A percentile compares a stretch with the other conserved stretches of the same genome.
phyloP scores from a whole-genome alignment of 257 asterid genomes.

The Primulina eburnea region DNA sequence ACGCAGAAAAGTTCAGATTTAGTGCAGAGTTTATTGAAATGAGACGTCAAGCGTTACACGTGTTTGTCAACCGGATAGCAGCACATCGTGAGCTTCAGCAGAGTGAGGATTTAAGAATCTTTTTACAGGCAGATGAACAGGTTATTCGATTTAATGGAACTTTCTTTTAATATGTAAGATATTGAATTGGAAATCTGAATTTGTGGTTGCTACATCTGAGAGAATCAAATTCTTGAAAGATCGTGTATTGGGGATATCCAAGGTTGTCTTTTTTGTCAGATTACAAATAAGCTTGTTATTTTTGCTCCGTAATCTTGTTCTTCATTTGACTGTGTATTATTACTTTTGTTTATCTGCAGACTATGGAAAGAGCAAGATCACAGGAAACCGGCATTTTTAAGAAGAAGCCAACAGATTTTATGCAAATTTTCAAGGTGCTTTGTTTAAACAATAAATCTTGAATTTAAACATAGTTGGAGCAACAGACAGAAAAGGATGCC shows the following conservation, averaged over 20 bases:
- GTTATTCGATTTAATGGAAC: constrained; percentile 35
- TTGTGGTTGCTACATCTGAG: constrained; percentile 22
- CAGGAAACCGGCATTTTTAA: constrained; percentile 56
- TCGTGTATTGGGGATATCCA: constrained; percentile 1
- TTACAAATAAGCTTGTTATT: neutral
- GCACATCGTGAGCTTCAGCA: constrained; percentile 79
- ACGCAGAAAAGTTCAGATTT: constrained; percentile 83
- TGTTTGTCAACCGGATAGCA: constrained; percentile 86
- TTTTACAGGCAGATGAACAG: constrained; percentile 97
- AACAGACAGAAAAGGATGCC: neutral
- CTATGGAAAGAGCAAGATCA: constrained; percentile 67
- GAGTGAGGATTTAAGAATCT: constrained; percentile 85
- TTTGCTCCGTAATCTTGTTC: constrained; percentile 14
- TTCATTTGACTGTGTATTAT: neutral
- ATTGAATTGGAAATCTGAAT: constrained; percentile 2
- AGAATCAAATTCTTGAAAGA: neutral
- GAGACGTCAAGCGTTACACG: constrained; percentile 92
- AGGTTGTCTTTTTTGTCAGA: neutral
- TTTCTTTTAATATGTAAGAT: constrained; percentile 16
- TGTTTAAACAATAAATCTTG: neutral
- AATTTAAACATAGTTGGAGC: constrained; percentile 9
- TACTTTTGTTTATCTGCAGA: constrained; percentile 30
- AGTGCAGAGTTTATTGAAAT: constrained; percentile 93
- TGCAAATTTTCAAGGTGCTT: constrained; percentile 63
- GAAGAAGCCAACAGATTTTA: constrained; percentile 57